These are phyloP conservation scores for Nemania abortiva DNA, from an alignment of 2,329 filamentous ascomycete genomes.

Conservation along the genomic window DNA sequence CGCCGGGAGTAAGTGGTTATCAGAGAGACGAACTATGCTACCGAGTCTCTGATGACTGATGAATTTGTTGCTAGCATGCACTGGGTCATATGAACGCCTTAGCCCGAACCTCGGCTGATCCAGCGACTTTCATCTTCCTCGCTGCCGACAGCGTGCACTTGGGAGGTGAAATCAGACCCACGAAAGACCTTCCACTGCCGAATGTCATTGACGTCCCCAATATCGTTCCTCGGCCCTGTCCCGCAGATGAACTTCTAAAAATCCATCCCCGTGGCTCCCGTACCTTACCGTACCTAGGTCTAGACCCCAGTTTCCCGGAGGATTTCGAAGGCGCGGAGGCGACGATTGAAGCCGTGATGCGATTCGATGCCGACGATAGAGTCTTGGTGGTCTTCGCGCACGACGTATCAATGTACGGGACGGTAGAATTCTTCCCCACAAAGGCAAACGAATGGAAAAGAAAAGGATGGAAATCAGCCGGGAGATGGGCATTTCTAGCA, in stretches of 20 bases:
- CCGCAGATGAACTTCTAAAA: background rate
- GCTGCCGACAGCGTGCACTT: background rate
- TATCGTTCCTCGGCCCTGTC: background rate
- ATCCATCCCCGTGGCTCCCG: background rate
- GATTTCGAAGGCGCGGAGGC: background rate
- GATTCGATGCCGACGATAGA: background rate
- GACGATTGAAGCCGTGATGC: background rate
- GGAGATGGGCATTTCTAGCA: background rate
- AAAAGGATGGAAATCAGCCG: background rate
- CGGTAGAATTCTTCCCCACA: background rate
- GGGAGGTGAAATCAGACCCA: background rate
- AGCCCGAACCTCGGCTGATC: background rate
- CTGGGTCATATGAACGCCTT: constrained; percentile 1
- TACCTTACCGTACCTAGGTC: background rate
- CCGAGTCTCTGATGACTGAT: background rate
- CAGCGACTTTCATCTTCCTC: background rate
- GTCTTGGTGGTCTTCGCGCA: background rate
- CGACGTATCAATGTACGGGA: background rate
- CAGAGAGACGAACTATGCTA: background rate
- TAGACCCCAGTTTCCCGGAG: constrained; percentile 1
- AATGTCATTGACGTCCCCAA: background rate
- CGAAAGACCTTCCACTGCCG: background rate
- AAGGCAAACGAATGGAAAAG: background rate
- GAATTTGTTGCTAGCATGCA: background rate
- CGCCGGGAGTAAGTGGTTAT: background rate